Percentiles rank a stretch among this genome's conserved stretches.
Evolutionary conservation across 257 asterid genomes (phyloP).

Genomic region (Forsythia viridissima): DNA sequence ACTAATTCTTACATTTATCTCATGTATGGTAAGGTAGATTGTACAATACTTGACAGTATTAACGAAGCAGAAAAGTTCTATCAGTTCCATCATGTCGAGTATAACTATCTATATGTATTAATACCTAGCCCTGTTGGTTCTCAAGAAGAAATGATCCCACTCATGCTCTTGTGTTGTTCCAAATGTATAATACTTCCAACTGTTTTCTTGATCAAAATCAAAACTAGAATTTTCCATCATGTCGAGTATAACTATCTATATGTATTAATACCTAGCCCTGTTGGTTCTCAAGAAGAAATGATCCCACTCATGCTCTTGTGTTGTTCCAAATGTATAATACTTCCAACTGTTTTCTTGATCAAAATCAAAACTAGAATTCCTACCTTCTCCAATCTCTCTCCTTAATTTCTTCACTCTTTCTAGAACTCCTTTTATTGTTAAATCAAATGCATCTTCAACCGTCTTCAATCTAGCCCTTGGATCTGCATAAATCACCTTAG

Average conservation of each 20-base stretch:
- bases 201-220: neutral
- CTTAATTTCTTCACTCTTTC: constrained; percentile 43
- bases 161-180: neutral
- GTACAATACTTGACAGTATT: too few species aligned
- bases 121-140: constrained; percentile 29
- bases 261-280: constrained; percentile 13
- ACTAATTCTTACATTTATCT: too few species aligned
- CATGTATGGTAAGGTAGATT: neutral
- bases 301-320: constrained; percentile 52
- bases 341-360: neutral
- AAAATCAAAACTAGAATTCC: neutral
- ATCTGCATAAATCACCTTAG: constrained; percentile 67
- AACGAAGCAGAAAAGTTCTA: neutral
- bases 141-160: constrained; percentile 72
- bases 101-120: neutral
- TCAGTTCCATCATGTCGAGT: too few species aligned
- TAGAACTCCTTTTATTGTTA: constrained; percentile 43
- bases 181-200: constrained; percentile 5
- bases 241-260: neutral
- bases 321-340: neutral
- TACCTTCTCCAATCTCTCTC: constrained; percentile 14
- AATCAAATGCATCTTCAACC: constrained; percentile 20
- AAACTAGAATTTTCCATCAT: neutral
- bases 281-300: constrained; percentile 50
- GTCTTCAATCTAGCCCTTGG: constrained; percentile 41